These are phyloP conservation scores for Cutaneotrichosporon sp. DNA, from an alignment of 1,284 basidiomycete genomes.

Conservation along the genomic window DNA sequence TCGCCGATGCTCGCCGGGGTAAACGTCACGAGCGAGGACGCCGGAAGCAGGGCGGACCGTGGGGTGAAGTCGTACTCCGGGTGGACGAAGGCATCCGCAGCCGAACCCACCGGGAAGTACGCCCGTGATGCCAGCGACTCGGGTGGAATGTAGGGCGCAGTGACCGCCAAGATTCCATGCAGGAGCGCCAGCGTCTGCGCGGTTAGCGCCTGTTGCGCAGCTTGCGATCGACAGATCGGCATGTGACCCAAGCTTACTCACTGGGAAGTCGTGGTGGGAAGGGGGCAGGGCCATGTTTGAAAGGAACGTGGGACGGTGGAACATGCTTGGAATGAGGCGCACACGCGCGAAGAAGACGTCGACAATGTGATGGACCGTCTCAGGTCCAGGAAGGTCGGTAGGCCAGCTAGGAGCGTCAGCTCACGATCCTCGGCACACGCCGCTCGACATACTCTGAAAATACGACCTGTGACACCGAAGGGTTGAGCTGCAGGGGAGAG, in stretches of 20 bases:
- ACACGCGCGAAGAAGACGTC: conserved; percentile 47
- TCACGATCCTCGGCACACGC: not conserved
- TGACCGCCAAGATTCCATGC: conserved; percentile 43
- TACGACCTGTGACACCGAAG: conserved; percentile 11
- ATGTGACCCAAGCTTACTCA: conserved; percentile 24
- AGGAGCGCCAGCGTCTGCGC: conserved; percentile 25
- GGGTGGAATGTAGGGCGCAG: conserved; percentile 37
- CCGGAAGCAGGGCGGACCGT: conserved; percentile 9
- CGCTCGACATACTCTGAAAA: conserved; percentile 36
- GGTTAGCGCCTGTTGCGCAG: not conserved
- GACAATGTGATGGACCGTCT: conserved; percentile 40
- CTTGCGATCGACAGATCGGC: not conserved
- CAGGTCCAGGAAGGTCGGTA: conserved; percentile 36
- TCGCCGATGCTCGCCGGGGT: conserved; percentile 1
- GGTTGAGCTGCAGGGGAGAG: not conserved
- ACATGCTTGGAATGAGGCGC: conserved; percentile 39
- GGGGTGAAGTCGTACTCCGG: conserved; percentile 34
- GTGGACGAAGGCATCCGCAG: conserved; percentile 28
- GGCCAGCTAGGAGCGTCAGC: conserved; percentile 37
- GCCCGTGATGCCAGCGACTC: conserved; percentile 30
- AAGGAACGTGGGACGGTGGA: conserved; percentile 36
- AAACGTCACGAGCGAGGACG: not conserved
- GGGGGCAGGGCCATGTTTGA: conserved; percentile 38
- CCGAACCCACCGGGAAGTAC: conserved; percentile 44
- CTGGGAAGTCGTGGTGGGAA: conserved; percentile 39